Evolutionary conservation across 495 filamentous ascomycete species (phyloP), one percentile per base, ranked within the genome.

Genomic region (Wilcoxina mikolae): DNA sequence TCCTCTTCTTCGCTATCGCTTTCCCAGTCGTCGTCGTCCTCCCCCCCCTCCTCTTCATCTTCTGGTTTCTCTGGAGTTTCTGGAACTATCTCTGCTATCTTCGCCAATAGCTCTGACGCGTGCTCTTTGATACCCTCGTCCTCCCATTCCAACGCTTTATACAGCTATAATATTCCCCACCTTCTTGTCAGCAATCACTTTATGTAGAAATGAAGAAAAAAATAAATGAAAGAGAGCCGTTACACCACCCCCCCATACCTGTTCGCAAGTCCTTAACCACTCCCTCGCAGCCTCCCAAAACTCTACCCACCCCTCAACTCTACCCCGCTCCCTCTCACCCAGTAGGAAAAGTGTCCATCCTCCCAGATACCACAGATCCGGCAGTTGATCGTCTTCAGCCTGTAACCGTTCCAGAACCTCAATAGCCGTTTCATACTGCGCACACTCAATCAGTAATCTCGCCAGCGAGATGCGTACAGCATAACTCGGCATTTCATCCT

Each of bases 361-460:
- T 28, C 93, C 90, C 2, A 96, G 73, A 70, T 99, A 99, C 88
- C 87, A 94, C 1, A 84, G 84, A 68, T 99, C 93, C 10, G 95
- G 86, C 68, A 89, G 87, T 58, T 80, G 75, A 66, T 99, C 93
- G 58, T 96, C 88, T 67, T 96, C 93, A 3, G 73, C 68, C 17
- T 94, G 78, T 47, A 99, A 66, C 47, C 85, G 72, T 60, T 94
- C 87, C 42, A 95, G 72, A 5, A 95, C 87, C 47, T 84, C 80
- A 22, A 94, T 73, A 3, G 91, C 93, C 56, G 85, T 78, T 51
- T 85, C 76, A 63, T 87, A 81, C 82, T 94, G 79, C 43, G 75
- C 79, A 2, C 85, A 85, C 68, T 96, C 93, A 76, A 96, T 88
- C 29, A 96, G 68, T 44, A 99, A 71, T 56, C 91, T 73, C 15